Evolutionary conservation across 805 yeast genomes (phyloP), one percentile per base, ranked within the genome.

Genomic region (Teunomyces lycoperdinae): DNA sequence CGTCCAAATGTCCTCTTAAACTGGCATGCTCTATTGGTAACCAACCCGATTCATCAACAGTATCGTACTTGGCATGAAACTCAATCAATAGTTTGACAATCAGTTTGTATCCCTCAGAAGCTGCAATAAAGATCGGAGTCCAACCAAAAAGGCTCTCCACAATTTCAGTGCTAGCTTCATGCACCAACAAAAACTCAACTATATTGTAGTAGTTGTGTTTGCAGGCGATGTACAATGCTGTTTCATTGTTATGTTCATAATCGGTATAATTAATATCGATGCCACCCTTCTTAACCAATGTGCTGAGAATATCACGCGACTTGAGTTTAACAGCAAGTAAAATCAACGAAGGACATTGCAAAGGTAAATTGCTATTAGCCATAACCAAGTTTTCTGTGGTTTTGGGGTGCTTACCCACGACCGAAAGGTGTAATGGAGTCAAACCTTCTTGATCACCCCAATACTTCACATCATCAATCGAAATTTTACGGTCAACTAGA

Each of bases 1-100:
- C 79, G 2, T 71, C 76, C 49, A 91, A 68, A 63, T 90, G 96
- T 4, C 98, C 98, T 57, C 97, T 77, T 41, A 92, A 71, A 43
- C 89, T 84, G 0, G 97, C 97, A 65, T 92, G 98, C 60, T 92
- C 98, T 83, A 89, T 83, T n/a, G 98, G 96, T 14, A 89, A 81
- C 98, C 98, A 92, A 0, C 97, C 97, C 45, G 94, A 85, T 41
- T 81, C 85, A 68, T 92, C 98, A 13, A 78, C 74, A 26, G 73
- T 66, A 39, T 79, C 77, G 49, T 70, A 79, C 6, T 73, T 68
- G 4, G 89, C 86, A 16, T 81, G 82, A 38, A 74, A 60, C 0
- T 69, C 66, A 27, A 84, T 64, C 51, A 92, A 72, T 7, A 78
- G 50, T 38, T 77, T 64, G 5, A 83, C 88, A 36, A 88, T 74